phyloP scores from a whole-genome alignment of 208 protist genomes.

The Hexamita inflata region DNA sequence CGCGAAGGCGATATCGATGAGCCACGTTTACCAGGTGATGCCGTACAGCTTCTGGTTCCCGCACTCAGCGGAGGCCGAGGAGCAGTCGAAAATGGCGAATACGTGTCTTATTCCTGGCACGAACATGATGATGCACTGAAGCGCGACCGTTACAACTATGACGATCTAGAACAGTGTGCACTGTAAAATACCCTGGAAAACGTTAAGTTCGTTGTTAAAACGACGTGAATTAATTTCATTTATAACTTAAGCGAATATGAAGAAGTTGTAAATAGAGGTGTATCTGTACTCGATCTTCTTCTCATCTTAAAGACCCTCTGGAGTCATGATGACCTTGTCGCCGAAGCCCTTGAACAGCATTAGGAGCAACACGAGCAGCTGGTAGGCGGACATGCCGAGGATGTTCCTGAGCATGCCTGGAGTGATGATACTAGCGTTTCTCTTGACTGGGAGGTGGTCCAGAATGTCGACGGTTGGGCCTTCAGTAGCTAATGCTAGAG shows the following conservation, averaged over 20 bases:
- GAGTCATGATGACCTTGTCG: too few relatives aligned
- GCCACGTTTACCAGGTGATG: too few relatives aligned
- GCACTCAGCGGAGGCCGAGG: too few relatives aligned
- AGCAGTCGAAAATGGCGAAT: not conserved
- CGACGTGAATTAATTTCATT: slow-evolving; percentile 30
- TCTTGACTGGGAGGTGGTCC: slow-evolving; percentile 8
- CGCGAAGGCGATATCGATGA: too few relatives aligned
- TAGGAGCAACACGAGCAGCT: not conserved
- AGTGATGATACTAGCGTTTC: slow-evolving; percentile 16
- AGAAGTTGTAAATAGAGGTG: slow-evolving; percentile 26
- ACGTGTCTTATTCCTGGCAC: not conserved
- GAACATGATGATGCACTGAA: slow-evolving; percentile 18
- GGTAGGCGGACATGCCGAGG: not conserved
- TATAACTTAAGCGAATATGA: slow-evolving; percentile 27
- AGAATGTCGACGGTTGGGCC: slow-evolving; percentile 49
- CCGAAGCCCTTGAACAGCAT: not conserved
- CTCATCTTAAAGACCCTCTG: too few relatives aligned
- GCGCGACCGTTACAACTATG: not conserved
- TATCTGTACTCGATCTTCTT: not conserved
- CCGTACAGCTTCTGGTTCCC: too few relatives aligned
- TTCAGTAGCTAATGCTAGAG: slow-evolving; percentile 82
- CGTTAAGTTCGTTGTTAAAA: slow-evolving; percentile 27
- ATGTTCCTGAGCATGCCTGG: slow-evolving; percentile 28
- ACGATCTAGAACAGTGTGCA: slow-evolving; percentile 13
- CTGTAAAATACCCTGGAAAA: slow-evolving; percentile 9